phyloP scores from a whole-genome alignment of 768 basidiomycete species.

The Nevesoporus exiguus region DNA sequence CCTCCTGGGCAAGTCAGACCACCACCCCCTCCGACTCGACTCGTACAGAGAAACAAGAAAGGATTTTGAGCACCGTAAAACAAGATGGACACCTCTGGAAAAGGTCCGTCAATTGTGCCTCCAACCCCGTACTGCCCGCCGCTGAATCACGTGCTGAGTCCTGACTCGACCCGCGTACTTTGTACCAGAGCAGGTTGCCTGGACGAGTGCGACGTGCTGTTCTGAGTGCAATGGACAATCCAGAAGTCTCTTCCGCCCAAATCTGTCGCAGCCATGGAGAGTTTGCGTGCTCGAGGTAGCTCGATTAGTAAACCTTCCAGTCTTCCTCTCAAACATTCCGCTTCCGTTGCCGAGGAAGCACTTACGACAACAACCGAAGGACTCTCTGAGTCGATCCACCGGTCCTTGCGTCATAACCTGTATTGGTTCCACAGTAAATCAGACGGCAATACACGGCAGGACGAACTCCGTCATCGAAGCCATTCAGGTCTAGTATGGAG shows the following conservation, averaged over 20 bases:
- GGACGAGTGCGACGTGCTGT: background rate
- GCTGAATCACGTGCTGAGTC: too few relatives aligned
- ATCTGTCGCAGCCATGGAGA: constrained; percentile 32
- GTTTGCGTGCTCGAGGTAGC: constrained; percentile 10
- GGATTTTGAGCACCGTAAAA: background rate
- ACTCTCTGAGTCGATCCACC: constrained; percentile 26
- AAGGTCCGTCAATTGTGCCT: background rate
- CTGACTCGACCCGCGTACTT: background rate
- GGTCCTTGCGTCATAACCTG: background rate
- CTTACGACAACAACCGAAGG: constrained; percentile 17
- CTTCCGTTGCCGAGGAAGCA: constrained; percentile 5
- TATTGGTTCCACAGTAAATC: background rate
- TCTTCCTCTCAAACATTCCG: constrained; percentile 12
- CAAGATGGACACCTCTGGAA: background rate
- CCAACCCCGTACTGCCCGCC: background rate
- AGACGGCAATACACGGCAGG: too few relatives aligned
- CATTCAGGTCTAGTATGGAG: too few relatives aligned
- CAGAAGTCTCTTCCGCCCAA: constrained; percentile 40
- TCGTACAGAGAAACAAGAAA: background rate
- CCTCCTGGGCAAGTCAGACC: too few relatives aligned
- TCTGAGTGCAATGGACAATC: background rate
- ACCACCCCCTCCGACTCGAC: too few relatives aligned
- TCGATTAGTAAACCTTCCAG: constrained; percentile 12
- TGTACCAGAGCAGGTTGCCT: background rate
- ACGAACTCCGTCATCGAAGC: too few relatives aligned